Percentiles rank a stretch among this genome's conserved stretches.
Evolutionary conservation across 2,329 filamentous ascomycete species (phyloP).

Genomic region (Aspergillus sp.): DNA sequence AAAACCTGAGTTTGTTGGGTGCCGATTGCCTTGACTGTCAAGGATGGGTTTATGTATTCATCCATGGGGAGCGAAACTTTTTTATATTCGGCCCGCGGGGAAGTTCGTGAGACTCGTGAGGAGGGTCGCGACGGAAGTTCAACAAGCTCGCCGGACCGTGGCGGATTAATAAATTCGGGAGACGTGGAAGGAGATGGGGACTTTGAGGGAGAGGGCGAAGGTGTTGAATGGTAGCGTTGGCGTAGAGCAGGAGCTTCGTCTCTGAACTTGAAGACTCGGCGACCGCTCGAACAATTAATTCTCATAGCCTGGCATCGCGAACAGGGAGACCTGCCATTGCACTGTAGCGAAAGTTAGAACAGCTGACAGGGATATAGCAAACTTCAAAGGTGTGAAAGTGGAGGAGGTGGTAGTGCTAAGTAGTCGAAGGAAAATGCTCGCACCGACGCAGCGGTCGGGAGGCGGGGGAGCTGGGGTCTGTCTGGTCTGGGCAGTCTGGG

Average conservation of each 20-base stretch:
- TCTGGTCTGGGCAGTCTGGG: background rate
- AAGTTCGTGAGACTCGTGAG: background rate
- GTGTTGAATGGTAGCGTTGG: slow-evolving; percentile 21
- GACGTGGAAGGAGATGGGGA: slow-evolving; percentile 6
- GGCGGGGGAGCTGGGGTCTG: background rate
- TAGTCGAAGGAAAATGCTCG: background rate
- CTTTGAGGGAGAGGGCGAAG: slow-evolving; percentile 4
- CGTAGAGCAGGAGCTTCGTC: slow-evolving; percentile 32
- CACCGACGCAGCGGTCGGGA: background rate
- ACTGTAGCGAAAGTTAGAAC: slow-evolving; percentile 18
- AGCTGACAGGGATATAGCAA: background rate
- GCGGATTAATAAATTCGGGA: background rate
- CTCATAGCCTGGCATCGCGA: slow-evolving; percentile 31
- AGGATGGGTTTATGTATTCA: slow-evolving; percentile 26
- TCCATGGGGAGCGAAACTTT: slow-evolving; percentile 20
- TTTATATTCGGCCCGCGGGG: slow-evolving; percentile 2
- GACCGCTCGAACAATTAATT: slow-evolving; percentile 26
- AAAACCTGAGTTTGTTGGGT: slow-evolving; percentile 28
- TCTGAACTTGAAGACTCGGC: slow-evolving; percentile 27
- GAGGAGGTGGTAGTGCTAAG: background rate
- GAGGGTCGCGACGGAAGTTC: background rate
- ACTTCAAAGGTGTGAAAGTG: background rate
- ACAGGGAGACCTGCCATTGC: slow-evolving; percentile 31
- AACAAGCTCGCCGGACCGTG: background rate
- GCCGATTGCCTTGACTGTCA: slow-evolving; percentile 26